Conservation (phyloP, 2,329 filamentous ascomycete species). For the Sporothrix phasma region DNA sequence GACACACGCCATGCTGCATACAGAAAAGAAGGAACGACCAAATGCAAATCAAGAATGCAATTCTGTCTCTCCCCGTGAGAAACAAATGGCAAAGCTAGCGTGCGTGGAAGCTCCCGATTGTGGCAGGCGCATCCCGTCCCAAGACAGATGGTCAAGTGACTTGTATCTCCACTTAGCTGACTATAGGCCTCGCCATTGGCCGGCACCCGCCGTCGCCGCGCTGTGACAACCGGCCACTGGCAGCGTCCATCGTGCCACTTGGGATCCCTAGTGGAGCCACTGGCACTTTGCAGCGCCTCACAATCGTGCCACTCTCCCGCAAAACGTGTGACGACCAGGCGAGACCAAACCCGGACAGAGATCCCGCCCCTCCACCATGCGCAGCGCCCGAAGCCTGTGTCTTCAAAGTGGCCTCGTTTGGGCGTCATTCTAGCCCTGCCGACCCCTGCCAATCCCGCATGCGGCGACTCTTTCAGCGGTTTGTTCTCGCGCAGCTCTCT, state of each 20-base stretch:
- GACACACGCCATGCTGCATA: background rate
- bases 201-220: slow-evolving; percentile 8
- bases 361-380: background rate
- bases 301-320: slow-evolving; percentile 8
- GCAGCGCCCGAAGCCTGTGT: background rate
- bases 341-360: background rate
- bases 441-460: background rate
- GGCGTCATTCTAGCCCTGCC: background rate
- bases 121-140: background rate
- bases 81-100: background rate
- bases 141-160: background rate
- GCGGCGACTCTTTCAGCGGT: background rate
- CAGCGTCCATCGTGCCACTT: slow-evolving; percentile 12
- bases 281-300: background rate
- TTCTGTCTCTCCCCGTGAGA: background rate
- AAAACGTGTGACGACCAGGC: background rate
- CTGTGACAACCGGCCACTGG: slow-evolving; percentile 8
- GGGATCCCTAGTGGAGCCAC: slow-evolving; percentile 9
- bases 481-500: background rate
- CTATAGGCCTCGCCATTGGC: background rate
- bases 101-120: background rate
- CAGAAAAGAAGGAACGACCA: background rate
- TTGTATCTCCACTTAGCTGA: background rate
- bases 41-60: background rate
- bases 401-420: background rate